Base-by-base conservation (phyloP, 495 filamentous ascomycete species). In the Aspergillus nidulans region DNA sequence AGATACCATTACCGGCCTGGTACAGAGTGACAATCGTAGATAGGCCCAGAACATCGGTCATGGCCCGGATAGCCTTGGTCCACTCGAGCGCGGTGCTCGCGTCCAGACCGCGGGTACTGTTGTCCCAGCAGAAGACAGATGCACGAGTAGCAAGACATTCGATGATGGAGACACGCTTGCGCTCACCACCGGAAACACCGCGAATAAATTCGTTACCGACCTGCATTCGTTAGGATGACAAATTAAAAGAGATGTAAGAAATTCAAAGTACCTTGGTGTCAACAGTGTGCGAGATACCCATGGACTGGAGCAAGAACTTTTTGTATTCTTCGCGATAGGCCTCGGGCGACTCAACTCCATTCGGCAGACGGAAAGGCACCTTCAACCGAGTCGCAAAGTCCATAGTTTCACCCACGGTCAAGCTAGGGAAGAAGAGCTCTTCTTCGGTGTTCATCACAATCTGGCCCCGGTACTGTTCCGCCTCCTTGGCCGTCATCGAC, bases 121-220 rank as follows among this genome's bases (percentile, higher is more conserved):
- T 85, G 52, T 86, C 84, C 76, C 81, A 86, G 59, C 77, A 81
- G 19, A 80, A 79, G 3, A 87, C 76, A 0, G 80, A 81, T 21
- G 76, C 78, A 55, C 81, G 80, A 3, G 82, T 78, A 2, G 83
- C 81, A 20, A 88, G 60, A 2, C 80, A 84, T 61, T 89, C 85
- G 0, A 83, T 79, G 65, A 88, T 86, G 0, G 81, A 85, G 2
- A 87, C 82, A 48, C 83, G 81, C 62, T 88, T 88, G 43, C 90
- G 34, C 38, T 52, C 52, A 39, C 90, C 90, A 36, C 90, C 90
- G 4, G 85, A 90, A n/a, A 95, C 83, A 60, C 90, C 90, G 20
- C 90, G 87, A 38, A 91, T 79, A 55, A 84, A 89, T 6, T 83
- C 81, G 56, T 90, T 86, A 10, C 90, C 90, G 18, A 94, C 87